These are phyloP conservation scores for Vitis hybrid DNA, from an alignment of 177 flowering plant genomes.

Conservation along the genomic window DNA sequence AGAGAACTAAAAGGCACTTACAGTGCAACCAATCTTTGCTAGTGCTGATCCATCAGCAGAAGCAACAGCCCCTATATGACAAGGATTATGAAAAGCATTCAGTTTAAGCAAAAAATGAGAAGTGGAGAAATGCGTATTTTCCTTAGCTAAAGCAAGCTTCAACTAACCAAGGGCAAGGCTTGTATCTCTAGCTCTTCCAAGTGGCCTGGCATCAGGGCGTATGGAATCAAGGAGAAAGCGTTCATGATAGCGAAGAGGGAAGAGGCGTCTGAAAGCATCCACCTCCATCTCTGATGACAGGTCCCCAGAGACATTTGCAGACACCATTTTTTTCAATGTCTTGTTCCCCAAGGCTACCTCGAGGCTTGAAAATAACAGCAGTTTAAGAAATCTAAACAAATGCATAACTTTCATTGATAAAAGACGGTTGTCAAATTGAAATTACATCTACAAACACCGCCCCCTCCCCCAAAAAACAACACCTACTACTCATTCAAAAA, in stretches of 20 bases:
- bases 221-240: conserved; percentile 70
- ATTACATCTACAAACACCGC: too few species aligned
- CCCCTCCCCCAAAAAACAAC: too few species aligned
- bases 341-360: background rate
- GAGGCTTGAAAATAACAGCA: background rate
- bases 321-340: conserved; percentile 25
- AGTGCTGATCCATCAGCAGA: conserved; percentile 91
- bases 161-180: conserved; percentile 59
- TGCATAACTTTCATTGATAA: too few species aligned
- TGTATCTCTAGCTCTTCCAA: conserved; percentile 65
- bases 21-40: conserved; percentile 83
- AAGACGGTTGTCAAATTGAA: too few species aligned
- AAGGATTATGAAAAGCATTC: too few species aligned
- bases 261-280: conserved; percentile 77
- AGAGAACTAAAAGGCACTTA: conserved; percentile 23
- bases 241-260: conserved; percentile 76
- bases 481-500: too few species aligned
- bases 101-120: too few species aligned
- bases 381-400: too few species aligned
- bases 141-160: background rate
- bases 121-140: background rate
- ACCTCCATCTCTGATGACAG: conserved; percentile 78
- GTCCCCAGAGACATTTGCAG: conserved; percentile 32
- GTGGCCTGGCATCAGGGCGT: conserved; percentile 75
- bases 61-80: conserved; percentile 69